Evolutionary conservation across 129 eudicot genomes (phyloP).

Genomic region (Chrysanthemum lavandulifolium): DNA sequence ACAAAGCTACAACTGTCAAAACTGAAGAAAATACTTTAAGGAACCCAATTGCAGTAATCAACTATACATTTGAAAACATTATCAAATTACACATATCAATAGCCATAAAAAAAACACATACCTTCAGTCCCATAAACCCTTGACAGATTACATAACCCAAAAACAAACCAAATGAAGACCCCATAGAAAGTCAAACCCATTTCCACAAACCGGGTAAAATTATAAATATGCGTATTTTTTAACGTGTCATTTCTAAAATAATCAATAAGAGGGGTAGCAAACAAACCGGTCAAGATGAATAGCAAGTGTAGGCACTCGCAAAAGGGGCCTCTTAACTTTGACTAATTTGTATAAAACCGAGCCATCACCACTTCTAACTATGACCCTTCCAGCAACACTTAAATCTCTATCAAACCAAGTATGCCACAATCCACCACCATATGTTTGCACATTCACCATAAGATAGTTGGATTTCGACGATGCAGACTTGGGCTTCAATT

Average conservation of each 20-base stretch:
- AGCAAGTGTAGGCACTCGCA: conserved; percentile 92
- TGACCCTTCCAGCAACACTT: conserved; percentile 91
- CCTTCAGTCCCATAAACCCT: conserved; percentile 47
- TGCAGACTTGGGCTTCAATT: conserved; percentile 89
- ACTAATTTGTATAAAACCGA: conserved; percentile 74
- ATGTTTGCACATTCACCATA: conserved; percentile 92
- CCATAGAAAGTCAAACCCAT: conserved; percentile 36
- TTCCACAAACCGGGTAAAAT: conserved; percentile 2
- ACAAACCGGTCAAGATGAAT: conserved; percentile 92
- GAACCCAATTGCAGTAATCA: not conserved
- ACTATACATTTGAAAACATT: not conserved
- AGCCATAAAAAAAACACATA: conserved; percentile 13
- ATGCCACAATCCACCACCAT: conserved; percentile 98
- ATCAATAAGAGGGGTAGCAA: not conserved
- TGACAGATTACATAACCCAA: conserved; percentile 25
- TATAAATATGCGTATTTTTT: too few relatives aligned
- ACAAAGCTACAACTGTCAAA: not conserved
- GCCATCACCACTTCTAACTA: conserved; percentile 66
- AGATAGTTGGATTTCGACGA: conserved; percentile 79
- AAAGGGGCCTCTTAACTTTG: conserved; percentile 72
- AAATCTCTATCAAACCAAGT: conserved; percentile 97
- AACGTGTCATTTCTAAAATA: too few relatives aligned
- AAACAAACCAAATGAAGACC: conserved; percentile 34
- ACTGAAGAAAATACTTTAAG: not conserved
- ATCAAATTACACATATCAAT: not conserved